Percentiles rank a stretch among this genome's conserved stretches.
phyloP scores from a whole-genome alignment of 352 stramenopile species.

The Phytophthora brassicae region DNA sequence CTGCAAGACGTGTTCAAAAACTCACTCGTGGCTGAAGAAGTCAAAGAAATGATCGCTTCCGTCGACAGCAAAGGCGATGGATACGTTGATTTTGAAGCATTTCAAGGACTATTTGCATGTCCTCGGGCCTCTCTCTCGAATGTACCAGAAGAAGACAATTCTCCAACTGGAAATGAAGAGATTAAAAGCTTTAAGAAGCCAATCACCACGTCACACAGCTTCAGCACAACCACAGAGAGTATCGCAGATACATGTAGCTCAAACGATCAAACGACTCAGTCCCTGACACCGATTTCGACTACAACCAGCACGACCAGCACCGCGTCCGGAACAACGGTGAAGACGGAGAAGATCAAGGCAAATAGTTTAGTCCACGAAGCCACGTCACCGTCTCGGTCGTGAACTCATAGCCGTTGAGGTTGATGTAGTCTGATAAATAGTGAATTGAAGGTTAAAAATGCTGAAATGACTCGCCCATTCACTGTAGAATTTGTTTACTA shows the following conservation, averaged over 20 bases:
- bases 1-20: conserved; percentile 88
- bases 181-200: conserved; percentile 28
- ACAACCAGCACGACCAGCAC: conserved; percentile 15
- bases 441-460: conserved; percentile 20
- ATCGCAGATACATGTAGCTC: conserved; percentile 23
- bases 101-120: conserved; percentile 71
- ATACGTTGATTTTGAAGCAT: conserved; percentile 90
- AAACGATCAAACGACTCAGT: conserved; percentile 20
- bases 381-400: conserved; percentile 20
- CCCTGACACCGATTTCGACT: conserved; percentile 16
- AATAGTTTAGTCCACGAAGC: conserved; percentile 6
- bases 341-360: conserved; percentile 17
- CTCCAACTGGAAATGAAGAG: conserved; percentile 15
- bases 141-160: conserved; percentile 39
- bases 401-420: no score
- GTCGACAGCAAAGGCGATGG: conserved; percentile 79
- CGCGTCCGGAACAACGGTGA: conserved; percentile 9
- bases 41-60: conserved; percentile 91
- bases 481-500: no score
- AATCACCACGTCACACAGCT: conserved; percentile 22
- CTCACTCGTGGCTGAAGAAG: conserved; percentile 84
- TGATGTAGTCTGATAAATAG: conserved; percentile 21
- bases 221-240: conserved; percentile 22
- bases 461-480: background rate
- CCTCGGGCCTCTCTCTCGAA: conserved; percentile 36